Evolutionary conservation across 306 rosid genomes (phyloP).

Genomic region (Begonia fuchsioides): DNA sequence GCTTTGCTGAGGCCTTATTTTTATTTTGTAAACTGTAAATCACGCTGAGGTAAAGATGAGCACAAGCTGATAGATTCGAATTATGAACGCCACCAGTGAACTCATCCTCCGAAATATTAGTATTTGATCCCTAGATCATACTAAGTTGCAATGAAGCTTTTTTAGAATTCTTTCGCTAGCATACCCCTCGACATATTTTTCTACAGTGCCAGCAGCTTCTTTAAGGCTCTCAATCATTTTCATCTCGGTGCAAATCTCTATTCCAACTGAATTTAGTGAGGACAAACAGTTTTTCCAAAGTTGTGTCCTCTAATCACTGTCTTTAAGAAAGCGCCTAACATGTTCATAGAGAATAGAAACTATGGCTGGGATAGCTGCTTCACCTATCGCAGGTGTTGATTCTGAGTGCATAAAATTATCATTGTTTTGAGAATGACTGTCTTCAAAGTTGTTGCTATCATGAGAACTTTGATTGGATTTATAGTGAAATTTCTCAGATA

Average conservation of each 20-base stretch:
- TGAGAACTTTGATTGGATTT: constrained; percentile 11
- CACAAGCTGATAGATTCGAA: constrained; percentile 58
- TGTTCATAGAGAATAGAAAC: constrained; percentile 59
- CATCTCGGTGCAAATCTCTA: constrained; percentile 24
- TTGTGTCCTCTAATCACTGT: constrained; percentile 35
- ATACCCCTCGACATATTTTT: constrained; percentile 33
- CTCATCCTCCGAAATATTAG: constrained; percentile 35
- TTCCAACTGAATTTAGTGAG: constrained; percentile 28
- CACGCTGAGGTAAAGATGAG: constrained; percentile 85
- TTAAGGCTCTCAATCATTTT: constrained; percentile 47
- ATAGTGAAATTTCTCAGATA: constrained; percentile 2
- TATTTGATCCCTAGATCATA: constrained; percentile 50
- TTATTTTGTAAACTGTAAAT: constrained; percentile 45
- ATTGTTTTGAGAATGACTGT: constrained; percentile 6
- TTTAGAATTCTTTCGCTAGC: constrained; percentile 29
- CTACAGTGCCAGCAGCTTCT: constrained; percentile 59
- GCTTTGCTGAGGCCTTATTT: constrained; percentile 51
- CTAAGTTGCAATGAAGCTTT: constrained; percentile 46
- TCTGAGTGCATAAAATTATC: constrained; percentile 4
- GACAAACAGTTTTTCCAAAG: constrained; percentile 38
- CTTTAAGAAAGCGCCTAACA: constrained; percentile 40
- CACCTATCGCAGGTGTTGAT: constrained; percentile 25
- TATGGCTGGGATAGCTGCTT: constrained; percentile 40
- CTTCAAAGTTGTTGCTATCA: constrained; percentile 13
- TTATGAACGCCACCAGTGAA: constrained; percentile 43